Evolutionary conservation across 2,329 filamentous ascomycete genomes (phyloP).

Genomic region (Zymoseptoria brevis): DNA sequence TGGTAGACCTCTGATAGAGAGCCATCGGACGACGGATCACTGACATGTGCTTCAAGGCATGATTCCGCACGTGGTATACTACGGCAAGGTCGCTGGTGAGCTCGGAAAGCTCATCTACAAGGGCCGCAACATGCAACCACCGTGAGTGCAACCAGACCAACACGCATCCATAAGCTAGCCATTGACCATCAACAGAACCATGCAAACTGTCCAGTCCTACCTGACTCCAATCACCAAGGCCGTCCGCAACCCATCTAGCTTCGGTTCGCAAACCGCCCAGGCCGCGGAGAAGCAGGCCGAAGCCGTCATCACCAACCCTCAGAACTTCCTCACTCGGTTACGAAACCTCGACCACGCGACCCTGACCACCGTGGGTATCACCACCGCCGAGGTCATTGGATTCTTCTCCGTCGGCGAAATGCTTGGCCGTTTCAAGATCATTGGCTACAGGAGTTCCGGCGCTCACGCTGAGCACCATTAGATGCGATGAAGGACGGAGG

Average conservation of each 20-base stretch:
- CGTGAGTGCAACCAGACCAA: slow-evolving; percentile 56
- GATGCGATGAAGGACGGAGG: background rate
- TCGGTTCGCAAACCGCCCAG: slow-evolving; percentile 36
- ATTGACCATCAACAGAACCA: slow-evolving; percentile 48
- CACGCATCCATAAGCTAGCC: background rate
- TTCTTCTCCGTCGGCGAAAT: slow-evolving; percentile 99
- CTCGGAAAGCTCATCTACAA: slow-evolving; percentile 79
- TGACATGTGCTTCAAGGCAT: slow-evolving; percentile 52
- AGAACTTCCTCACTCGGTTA: slow-evolving; percentile 48
- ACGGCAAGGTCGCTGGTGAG: slow-evolving; percentile 81
- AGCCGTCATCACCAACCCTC: slow-evolving; percentile 49
- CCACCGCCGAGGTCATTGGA: slow-evolving; percentile 78
- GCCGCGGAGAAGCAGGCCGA: slow-evolving; percentile 35
- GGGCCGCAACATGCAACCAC: slow-evolving; percentile 84
- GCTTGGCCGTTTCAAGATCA: slow-evolving; percentile 86
- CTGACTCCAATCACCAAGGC: slow-evolving; percentile 67
- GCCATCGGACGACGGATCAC: slow-evolving; percentile 2
- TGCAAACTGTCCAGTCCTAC: slow-evolving; percentile 78
- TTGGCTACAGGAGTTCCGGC: slow-evolving; percentile 60
- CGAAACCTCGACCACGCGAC: slow-evolving; percentile 66
- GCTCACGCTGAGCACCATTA: slow-evolving; percentile 18
- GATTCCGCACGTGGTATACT: slow-evolving; percentile 82
- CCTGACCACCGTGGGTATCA: slow-evolving; percentile 64
- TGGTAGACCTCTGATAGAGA: slow-evolving; percentile 34
- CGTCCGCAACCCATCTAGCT: slow-evolving; percentile 58